These are phyloP conservation scores for Alternaria atra DNA, from an alignment of 2,329 filamentous ascomycete genomes.

Conservation along the genomic window DNA sequence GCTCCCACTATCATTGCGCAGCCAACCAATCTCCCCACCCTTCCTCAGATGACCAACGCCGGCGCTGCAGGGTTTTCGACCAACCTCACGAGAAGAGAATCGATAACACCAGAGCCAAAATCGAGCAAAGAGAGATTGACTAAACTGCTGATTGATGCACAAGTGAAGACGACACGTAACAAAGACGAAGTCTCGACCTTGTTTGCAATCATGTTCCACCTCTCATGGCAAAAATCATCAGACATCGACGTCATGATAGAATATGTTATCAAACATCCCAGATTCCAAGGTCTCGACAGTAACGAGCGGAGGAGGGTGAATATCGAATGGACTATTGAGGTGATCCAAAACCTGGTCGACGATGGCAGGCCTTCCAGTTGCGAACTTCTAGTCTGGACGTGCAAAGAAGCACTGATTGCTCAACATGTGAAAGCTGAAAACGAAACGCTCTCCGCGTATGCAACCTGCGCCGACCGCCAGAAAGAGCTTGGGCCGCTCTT, in stretches of 20 bases:
- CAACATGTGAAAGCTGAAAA: not conserved
- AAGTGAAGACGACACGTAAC: not conserved
- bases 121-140: not conserved
- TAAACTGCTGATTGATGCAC: not conserved
- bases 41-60: not conserved
- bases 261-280: not conserved
- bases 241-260: not conserved
- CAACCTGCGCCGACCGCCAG: not conserved
- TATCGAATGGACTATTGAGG: not conserved
- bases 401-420: not conserved
- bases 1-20: not conserved
- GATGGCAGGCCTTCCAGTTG: not conserved
- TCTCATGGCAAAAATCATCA: not conserved
- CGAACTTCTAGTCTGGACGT: not conserved
- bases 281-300: not conserved
- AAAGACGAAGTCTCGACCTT: not conserved
- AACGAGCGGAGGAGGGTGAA: not conserved
- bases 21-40: not conserved
- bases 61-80: not conserved
- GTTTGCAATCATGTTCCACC: not conserved
- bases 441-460: not conserved
- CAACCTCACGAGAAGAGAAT: not conserved
- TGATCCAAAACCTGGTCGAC: not conserved
- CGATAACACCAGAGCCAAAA: not conserved
- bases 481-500: not conserved